Evolutionary conservation across 2,329 filamentous ascomycete genomes (phyloP).

Genomic region (Ilyonectria mors-panacis): DNA sequence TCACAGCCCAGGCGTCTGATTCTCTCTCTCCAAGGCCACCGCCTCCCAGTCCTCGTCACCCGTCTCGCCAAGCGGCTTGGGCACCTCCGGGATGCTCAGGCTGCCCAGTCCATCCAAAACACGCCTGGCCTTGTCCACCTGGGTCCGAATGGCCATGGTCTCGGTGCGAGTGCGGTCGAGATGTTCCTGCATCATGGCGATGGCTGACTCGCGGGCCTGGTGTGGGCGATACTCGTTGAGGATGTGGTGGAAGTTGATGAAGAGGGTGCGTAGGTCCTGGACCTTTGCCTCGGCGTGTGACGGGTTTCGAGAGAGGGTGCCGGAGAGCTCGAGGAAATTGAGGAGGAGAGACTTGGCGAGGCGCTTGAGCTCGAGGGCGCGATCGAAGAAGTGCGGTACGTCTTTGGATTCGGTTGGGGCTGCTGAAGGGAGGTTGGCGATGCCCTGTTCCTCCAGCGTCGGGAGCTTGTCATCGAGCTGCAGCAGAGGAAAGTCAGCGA

Average conservation of each 20-base stretch:
- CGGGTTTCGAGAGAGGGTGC: conserved; percentile 56
- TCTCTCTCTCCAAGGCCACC: conserved; percentile 46
- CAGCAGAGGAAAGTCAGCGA: conserved; percentile 14
- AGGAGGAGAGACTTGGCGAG: conserved; percentile 88
- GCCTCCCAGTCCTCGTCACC: conserved; percentile 40
- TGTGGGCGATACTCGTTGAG: conserved; percentile 96
- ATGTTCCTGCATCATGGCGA: conserved; percentile 89
- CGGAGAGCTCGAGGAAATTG: conserved; percentile 89
- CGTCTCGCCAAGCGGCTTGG: conserved; percentile 29
- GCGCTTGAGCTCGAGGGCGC: conserved; percentile 78
- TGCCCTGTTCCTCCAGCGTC: conserved; percentile 78
- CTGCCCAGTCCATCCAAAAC: conserved; percentile 79
- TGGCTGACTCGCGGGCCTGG: conserved; percentile 90
- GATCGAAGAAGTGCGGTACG: conserved; percentile 72
- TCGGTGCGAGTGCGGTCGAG: conserved; percentile 81
- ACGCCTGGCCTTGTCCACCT: conserved; percentile 80
- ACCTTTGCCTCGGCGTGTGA: conserved; percentile 77
- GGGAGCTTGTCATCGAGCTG: conserved; percentile 74
- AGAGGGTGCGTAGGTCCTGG: conserved; percentile 82
- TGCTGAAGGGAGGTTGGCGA: conserved; percentile 73
- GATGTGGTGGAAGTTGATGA: conserved; percentile 93
- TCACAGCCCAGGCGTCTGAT: conserved; percentile 58
- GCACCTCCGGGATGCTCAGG: conserved; percentile 55
- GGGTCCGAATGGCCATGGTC: conserved; percentile 76
- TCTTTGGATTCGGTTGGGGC: conserved; percentile 60